Conservation (phyloP, 1,284 basidiomycete genomes). For the Flammula alnicola region DNA sequence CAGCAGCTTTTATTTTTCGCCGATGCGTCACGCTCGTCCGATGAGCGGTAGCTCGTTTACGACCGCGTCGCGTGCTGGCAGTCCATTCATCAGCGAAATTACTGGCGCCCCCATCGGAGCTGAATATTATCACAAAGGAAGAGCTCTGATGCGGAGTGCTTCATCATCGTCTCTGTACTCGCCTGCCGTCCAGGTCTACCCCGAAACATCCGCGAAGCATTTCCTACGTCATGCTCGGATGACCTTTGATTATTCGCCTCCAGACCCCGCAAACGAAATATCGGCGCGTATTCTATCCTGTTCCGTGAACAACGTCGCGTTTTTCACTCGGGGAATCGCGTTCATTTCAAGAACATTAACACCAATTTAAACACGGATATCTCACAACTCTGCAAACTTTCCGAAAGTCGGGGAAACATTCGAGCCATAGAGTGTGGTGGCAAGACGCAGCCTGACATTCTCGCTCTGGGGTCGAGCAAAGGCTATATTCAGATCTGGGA, state of each 20-base stretch:
- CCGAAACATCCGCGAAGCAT: slow-evolving; percentile 40
- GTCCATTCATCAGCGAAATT: slow-evolving; percentile 12
- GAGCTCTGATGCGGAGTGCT: slow-evolving; percentile 37
- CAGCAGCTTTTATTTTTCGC: background rate
- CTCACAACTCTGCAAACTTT: slow-evolving; percentile 54
- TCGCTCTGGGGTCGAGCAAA: slow-evolving; percentile 53
- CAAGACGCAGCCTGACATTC: slow-evolving; percentile 38
- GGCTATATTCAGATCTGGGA: slow-evolving; percentile 59
- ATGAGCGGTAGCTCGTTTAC: slow-evolving; percentile 34
- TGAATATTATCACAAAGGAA: background rate
- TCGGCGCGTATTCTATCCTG: slow-evolving; percentile 43
- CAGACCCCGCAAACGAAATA: slow-evolving; percentile 19
- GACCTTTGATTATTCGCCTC: slow-evolving; percentile 43
- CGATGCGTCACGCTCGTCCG: slow-evolving; percentile 23
- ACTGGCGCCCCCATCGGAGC: background rate
- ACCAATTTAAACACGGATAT: slow-evolving; percentile 43
- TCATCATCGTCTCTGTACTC: slow-evolving; percentile 37
- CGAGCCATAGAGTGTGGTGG: slow-evolving; percentile 48
- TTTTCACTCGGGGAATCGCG: slow-evolving; percentile 57
- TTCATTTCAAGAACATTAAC: slow-evolving; percentile 54
- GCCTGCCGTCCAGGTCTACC: slow-evolving; percentile 26
- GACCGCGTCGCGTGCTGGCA: slow-evolving; percentile 24
- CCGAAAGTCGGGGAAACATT: slow-evolving; percentile 49
- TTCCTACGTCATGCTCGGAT: slow-evolving; percentile 42
- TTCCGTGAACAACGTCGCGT: slow-evolving; percentile 46